Evolutionary conservation across 495 filamentous ascomycete genomes (phyloP).

Genomic region (Hypoxylon trugodes): DNA sequence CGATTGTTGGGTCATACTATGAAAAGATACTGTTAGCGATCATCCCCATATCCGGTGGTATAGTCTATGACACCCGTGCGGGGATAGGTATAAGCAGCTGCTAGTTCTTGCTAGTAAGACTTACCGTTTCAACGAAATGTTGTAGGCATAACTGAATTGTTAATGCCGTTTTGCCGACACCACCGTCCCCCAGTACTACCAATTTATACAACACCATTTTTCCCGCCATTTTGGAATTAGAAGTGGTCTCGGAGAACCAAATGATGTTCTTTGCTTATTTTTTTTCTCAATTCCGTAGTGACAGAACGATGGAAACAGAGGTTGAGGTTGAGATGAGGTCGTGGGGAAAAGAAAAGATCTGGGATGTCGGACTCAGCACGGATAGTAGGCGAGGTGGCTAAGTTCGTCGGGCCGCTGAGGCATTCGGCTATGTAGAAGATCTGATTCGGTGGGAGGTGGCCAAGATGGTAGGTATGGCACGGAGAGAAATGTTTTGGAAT

Average conservation of each 20-base stretch:
- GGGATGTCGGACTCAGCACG: constrained; percentile 30
- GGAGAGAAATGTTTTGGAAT: constrained; percentile 17
- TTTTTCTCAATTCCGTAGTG: background rate
- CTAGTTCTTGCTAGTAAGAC: constrained; percentile 22
- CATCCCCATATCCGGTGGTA: too few species aligned
- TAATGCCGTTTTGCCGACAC: constrained; percentile 93
- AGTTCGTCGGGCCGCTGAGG: constrained; percentile 40
- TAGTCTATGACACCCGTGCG: background rate
- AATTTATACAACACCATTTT: constrained; percentile 98
- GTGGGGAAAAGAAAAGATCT: constrained; percentile 2
- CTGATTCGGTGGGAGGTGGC: constrained; percentile 30
- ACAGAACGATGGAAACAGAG: constrained; percentile 8
- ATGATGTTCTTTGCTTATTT: background rate
- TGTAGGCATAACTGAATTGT: constrained; percentile 89
- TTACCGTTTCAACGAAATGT: constrained; percentile 67
- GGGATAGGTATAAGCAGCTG: background rate
- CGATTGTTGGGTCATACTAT: constrained; percentile 93
- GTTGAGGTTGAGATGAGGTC: constrained; percentile 10
- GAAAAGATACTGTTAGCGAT: constrained; percentile 36
- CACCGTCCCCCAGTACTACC: constrained; percentile 86
- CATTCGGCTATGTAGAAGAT: constrained; percentile 37
- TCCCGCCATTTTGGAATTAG: constrained; percentile 59
- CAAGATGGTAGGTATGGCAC: constrained; percentile 21
- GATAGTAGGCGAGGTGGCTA: constrained; percentile 35
- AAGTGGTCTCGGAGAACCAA: constrained; percentile 31